Conservation (phyloP, 768 basidiomycete species). For the Lactarius vividus region DNA sequence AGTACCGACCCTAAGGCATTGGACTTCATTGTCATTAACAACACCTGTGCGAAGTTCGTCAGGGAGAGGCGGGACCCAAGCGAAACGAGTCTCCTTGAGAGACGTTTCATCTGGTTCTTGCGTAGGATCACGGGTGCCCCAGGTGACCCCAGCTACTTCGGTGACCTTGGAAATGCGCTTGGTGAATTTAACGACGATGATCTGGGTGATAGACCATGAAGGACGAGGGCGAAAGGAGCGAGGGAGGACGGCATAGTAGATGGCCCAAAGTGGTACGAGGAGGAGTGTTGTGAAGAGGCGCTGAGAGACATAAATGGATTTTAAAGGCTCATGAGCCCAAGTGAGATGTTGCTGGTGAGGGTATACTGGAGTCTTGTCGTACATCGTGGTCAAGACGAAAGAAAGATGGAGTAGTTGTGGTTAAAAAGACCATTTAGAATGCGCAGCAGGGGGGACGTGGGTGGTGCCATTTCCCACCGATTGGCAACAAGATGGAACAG, state of each 20-base stretch:
- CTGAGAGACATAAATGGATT: conserved; percentile 47
- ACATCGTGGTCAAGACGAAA: conserved; percentile 19
- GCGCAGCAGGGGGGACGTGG: background rate
- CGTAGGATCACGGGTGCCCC: conserved; percentile 49
- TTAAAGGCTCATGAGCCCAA: conserved; percentile 46
- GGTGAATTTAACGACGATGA: conserved; percentile 51
- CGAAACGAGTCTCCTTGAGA: conserved; percentile 47
- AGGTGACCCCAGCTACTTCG: conserved; percentile 55
- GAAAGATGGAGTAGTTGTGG: background rate
- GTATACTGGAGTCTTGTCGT: conserved; percentile 37
- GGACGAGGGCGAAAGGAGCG: conserved; percentile 45
- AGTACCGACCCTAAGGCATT: conserved; percentile 45
- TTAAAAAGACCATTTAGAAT: background rate
- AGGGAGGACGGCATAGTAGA: conserved; percentile 46
- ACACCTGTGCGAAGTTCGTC: conserved; percentile 43
- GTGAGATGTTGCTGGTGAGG: conserved; percentile 44
- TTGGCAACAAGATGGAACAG: too few species aligned
- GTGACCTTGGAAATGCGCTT: conserved; percentile 52
- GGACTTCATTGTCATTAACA: conserved; percentile 39
- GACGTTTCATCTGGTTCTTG: conserved; percentile 34
- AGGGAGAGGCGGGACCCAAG: conserved; percentile 47
- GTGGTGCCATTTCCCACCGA: background rate
- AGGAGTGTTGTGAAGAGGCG: conserved; percentile 48
- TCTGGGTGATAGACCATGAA: conserved; percentile 50
- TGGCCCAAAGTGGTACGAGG: conserved; percentile 46